A percentile compares a stretch with the other conserved stretches of the same genome.
Conservation (phyloP, 2,329 filamentous ascomycete genomes). For the Fusarium sp. region DNA sequence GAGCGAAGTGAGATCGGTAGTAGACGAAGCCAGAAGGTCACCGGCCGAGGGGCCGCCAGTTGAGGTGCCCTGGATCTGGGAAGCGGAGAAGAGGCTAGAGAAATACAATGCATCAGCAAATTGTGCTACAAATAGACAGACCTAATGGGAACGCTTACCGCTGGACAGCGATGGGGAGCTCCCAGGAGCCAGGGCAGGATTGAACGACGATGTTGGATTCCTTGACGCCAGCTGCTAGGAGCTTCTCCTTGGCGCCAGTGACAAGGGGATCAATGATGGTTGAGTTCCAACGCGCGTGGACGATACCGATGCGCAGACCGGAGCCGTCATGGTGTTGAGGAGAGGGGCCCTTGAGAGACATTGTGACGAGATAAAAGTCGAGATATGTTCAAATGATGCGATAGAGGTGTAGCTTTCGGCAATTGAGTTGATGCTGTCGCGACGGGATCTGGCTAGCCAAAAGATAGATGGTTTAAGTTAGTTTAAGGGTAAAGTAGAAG, state of each 20-base stretch:
- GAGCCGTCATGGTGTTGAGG: slow-evolving; percentile 73
- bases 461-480: slow-evolving; percentile 23
- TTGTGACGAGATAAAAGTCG: slow-evolving; percentile 12
- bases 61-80: slow-evolving; percentile 82
- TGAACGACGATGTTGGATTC: slow-evolving; percentile 90
- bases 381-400: neutral
- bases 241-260: slow-evolving; percentile 80
- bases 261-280: slow-evolving; percentile 89
- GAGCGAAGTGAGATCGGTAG: slow-evolving; percentile 73
- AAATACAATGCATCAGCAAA: slow-evolving; percentile 29
- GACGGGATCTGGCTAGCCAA: slow-evolving; percentile 1
- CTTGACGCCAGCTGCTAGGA: slow-evolving; percentile 83
- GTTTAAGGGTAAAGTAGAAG: slow-evolving; percentile 20
- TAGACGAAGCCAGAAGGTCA: slow-evolving; percentile 78
- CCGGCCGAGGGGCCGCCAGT: slow-evolving; percentile 74
- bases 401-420: neutral
- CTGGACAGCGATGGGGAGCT: slow-evolving; percentile 91
- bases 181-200: slow-evolving; percentile 93
- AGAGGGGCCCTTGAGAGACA: slow-evolving; percentile 67
- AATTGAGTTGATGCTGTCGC: slow-evolving; percentile 19
- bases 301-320: slow-evolving; percentile 88
- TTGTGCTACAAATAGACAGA: neutral
- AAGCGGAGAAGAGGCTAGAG: slow-evolving; percentile 81
- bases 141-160: slow-evolving; percentile 64
- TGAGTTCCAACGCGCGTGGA: slow-evolving; percentile 96